Evolutionary conservation across 1,284 basidiomycete genomes (phyloP), one percentile per base, ranked within the genome.

Genomic region (Cryptococcus maquisensis): DNA sequence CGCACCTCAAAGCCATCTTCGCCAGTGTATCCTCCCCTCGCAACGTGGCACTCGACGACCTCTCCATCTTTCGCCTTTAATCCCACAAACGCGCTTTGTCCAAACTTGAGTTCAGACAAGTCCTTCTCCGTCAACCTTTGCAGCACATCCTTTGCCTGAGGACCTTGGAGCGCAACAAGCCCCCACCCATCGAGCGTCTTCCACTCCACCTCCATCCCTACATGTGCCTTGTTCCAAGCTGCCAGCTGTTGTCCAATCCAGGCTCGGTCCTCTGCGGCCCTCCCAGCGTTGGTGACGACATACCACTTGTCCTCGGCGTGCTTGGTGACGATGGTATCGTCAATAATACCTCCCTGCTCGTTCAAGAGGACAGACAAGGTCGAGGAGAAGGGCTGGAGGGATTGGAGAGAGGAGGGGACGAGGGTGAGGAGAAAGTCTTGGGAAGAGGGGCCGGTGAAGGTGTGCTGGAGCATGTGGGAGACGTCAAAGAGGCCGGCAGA

Each of bases 21-120:
- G 35, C 96, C 95, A 0, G 96, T 98, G 78, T 99, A 99, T 4
- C 96, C 95, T 21, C 91, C 91, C n/a, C 95, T 85, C 9, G 93
- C 90, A 36, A 98, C 84, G 72, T 98, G 96, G 55, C 92, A 81
- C 63, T 86, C 85, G 61, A 90, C 85, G 1, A 85, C 65, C 35
- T 66, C 42, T 62, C 61, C 55, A 8, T 63, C 54, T 83, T 61
- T 69, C 16, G 38, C 47, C 35, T 46, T 45, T 13, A 57, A 16
- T 16, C 54, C 56, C 7, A 47, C 45, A 41, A 48, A 57, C n/a
- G 49, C 48, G 39, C 54, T 52, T 20, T 50, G 45, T 58, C 85
- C 84, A 41, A 53, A 52, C 43, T 56, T 59, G 39, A 96, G 81
- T 1, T 86, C 82, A 18, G 90, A 81, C 64, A 85, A 90, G 0